Evolutionary conservation across 108 stramenopile species (phyloP).

Genomic region (Seminavis robusta): DNA sequence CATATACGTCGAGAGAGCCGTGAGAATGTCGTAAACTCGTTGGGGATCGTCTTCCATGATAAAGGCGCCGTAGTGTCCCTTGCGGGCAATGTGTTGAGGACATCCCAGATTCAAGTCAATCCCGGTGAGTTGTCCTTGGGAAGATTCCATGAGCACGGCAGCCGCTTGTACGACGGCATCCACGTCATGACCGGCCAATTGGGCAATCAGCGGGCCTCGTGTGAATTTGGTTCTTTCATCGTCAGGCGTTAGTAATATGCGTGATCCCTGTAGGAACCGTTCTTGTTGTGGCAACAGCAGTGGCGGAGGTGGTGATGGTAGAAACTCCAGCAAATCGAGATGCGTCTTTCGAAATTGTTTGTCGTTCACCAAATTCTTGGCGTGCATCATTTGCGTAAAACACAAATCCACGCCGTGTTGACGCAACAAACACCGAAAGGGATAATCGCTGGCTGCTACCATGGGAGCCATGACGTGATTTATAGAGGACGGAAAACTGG

Average conservation of each 20-base stretch:
- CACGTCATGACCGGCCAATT: slow-evolving; percentile 94
- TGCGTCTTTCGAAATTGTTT: slow-evolving; percentile 56
- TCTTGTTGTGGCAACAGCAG: slow-evolving; percentile 14
- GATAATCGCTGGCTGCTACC: slow-evolving; percentile 82
- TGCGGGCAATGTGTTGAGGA: slow-evolving; percentile 92
- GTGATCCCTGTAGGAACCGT: slow-evolving; percentile 19
- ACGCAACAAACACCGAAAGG: slow-evolving; percentile 87
- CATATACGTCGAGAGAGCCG: slow-evolving; percentile 49
- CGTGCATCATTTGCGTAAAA: slow-evolving; percentile 96
- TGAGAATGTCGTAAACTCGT: slow-evolving; percentile 39
- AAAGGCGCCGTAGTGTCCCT: slow-evolving; percentile 95
- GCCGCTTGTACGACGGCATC: slow-evolving; percentile 75
- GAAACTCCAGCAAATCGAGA: slow-evolving; percentile 79
- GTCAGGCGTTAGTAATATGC: slow-evolving; percentile 11
- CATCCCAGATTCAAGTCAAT: slow-evolving; percentile 93
- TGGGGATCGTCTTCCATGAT: slow-evolving; percentile 85
- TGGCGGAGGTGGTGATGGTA: no score
- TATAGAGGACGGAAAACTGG: no score
- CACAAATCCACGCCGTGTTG: slow-evolving; percentile 82
- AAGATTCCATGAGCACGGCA: slow-evolving; percentile 49
- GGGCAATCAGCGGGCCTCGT: slow-evolving; percentile 66
- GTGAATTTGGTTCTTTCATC: slow-evolving; percentile 17
- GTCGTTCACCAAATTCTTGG: slow-evolving; percentile 55
- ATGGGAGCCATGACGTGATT: slow-evolving; percentile 59
- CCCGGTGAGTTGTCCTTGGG: slow-evolving; percentile 21